A percentile compares a stretch with the other conserved stretches of the same genome.
These are phyloP conservation scores for Colletotrichum neosansevieriae DNA, from an alignment of 2,329 filamentous ascomycete species.

Conservation along the genomic window DNA sequence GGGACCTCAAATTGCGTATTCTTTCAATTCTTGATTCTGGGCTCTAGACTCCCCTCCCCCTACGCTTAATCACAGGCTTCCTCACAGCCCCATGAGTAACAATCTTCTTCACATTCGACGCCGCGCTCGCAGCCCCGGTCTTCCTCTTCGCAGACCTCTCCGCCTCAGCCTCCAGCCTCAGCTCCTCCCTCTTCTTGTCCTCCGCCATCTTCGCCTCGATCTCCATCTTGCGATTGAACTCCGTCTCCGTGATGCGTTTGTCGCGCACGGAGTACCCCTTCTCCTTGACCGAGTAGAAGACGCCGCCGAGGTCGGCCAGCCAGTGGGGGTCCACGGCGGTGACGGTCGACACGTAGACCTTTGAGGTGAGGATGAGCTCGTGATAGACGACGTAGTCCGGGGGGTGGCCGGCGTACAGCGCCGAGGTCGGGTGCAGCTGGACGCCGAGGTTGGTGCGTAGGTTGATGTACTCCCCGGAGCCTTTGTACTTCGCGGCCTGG, in stretches of 20 bases:
- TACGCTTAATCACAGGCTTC: constrained; percentile 69
- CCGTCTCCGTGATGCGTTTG: constrained; percentile 87
- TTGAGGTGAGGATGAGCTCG: constrained; percentile 94
- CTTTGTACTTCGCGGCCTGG: constrained; percentile 95
- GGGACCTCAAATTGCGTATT: too few relatives aligned
- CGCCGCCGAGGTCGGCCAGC: constrained; percentile 94
- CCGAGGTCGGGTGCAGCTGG: constrained; percentile 92
- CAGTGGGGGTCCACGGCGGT: constrained; percentile 97
- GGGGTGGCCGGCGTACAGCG: constrained; percentile 93
- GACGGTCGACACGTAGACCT: constrained; percentile 98
- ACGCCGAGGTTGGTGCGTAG: constrained; percentile 93
- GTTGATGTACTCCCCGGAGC: constrained; percentile 97
- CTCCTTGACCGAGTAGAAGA: constrained; percentile 97
- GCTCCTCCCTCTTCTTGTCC: constrained; percentile 78
- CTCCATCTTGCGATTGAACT: constrained; percentile 93
- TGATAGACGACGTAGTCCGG: constrained; percentile 99
- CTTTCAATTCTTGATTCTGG: neutral
- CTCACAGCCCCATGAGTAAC: constrained; percentile 72
- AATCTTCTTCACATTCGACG: constrained; percentile 64
- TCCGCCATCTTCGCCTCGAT: constrained; percentile 93
- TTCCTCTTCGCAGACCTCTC: constrained; percentile 60
- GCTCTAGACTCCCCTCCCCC: constrained; percentile 65
- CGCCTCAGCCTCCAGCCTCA: constrained; percentile 63
- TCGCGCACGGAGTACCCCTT: constrained; percentile 93
- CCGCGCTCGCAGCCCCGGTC: constrained; percentile 40